Percentiles rank a stretch among this genome's conserved stretches.
These are phyloP conservation scores for Nectriaceae sp. DNA, from an alignment of 2,329 filamentous ascomycete genomes.

Conservation along the genomic window DNA sequence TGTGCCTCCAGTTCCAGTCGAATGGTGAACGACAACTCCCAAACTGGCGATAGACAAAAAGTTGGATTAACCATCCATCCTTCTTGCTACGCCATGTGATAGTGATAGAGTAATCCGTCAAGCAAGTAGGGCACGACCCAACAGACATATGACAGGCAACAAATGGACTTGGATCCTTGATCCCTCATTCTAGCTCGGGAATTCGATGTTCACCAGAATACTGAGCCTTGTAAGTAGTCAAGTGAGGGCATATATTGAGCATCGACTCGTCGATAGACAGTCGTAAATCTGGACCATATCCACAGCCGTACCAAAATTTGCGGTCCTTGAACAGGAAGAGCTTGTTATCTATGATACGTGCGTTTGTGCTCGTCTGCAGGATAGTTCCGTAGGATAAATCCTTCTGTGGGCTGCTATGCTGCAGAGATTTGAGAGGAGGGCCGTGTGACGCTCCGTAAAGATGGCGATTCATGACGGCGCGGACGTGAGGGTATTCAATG, in stretches of 20 bases:
- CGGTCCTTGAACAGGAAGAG: background rate
- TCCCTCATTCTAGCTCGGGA: too few species aligned
- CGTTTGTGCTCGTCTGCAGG: background rate
- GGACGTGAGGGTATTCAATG: background rate
- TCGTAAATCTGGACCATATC: background rate
- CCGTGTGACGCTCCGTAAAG: background rate
- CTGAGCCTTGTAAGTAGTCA: too few species aligned
- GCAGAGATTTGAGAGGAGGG: background rate
- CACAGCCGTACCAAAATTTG: background rate
- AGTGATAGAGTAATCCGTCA: background rate
- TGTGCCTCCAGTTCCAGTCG: background rate
- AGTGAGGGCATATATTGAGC: background rate
- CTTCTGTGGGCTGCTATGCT: background rate
- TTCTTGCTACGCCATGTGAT: background rate
- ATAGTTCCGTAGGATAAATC: background rate
- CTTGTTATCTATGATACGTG: background rate
- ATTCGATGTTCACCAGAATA: too few species aligned
- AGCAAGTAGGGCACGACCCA: background rate
- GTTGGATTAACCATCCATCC: background rate
- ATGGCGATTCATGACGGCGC: background rate
- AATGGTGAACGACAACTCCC: background rate
- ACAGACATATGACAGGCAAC: too few species aligned
- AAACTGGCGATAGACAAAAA: background rate
- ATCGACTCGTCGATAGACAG: background rate
- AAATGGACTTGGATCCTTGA: too few species aligned